Evolutionary conservation across 2,329 filamentous ascomycete genomes (phyloP), one percentile per base, ranked within the genome.

Genomic region (Rhytidhysteron rufulum): DNA sequence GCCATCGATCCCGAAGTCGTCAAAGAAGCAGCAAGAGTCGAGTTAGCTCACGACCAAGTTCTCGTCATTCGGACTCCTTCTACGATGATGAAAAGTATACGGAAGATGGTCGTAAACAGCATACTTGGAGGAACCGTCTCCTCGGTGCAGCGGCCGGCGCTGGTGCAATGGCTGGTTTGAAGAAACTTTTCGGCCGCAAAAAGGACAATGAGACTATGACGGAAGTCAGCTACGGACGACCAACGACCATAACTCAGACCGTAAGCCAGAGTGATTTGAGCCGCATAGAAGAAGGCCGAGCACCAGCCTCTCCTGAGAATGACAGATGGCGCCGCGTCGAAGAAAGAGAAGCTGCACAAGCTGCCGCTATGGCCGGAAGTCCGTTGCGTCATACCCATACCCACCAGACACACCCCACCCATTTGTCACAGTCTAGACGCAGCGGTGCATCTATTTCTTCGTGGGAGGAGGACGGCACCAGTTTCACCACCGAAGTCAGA

Each of bases 161-260:
- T 20, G 66, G 63, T 18, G 62, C 69, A 8, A 56, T 72, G n/a
- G 69, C 68, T 24, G 61, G 58, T 3, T 33, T 63, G 21, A 65
- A 58, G 62, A 85, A 78, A 47, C 82, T 79, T 10, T 88, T 83
- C 32, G 72, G 75, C 39, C 64, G 69, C 15, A 76, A 77, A 32
- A 71, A 72, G 19, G 16, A 49, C 50, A 56, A 67, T 60, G 74
- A 80, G 45, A 70, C 74, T 27, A 72, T 74, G 40, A 71, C 73
- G 22, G 73, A 75, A 37, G 70, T 73, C 9, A 72, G 72, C 33
- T 80, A 80, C 51, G 67, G 65, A 25, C 73, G 70, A 30, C 74
- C 77, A 11, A 64, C 74, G 24, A 72, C 68, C 15, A 71, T 66
- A 16, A 66, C 68, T 25, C 68, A 72, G 37, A 64, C 60, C 17